Percentiles rank a stretch among this genome's conserved stretches.
phyloP scores from a whole-genome alignment of 2,329 filamentous ascomycete species.

The Pestalotiopsis fici region DNA sequence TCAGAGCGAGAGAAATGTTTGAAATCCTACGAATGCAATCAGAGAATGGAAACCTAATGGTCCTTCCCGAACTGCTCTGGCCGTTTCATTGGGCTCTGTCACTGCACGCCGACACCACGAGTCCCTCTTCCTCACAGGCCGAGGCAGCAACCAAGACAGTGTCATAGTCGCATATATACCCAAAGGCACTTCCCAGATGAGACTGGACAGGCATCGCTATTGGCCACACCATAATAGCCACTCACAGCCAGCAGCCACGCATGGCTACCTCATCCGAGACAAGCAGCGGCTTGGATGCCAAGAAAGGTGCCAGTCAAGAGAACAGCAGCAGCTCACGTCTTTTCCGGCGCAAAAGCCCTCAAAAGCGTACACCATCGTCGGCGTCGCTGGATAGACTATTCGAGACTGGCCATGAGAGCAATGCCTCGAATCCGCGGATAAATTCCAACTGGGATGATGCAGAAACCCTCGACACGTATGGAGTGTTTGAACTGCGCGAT shows the following conservation, averaged over 20 bases:
- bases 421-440: conserved; percentile 12
- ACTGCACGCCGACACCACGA: background rate
- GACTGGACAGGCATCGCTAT: background rate
- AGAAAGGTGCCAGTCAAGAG: background rate
- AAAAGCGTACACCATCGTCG: conserved; percentile 20
- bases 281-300: background rate
- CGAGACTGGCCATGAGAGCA: conserved; percentile 22
- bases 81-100: background rate
- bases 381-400: conserved; percentile 28
- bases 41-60: too few relatives aligned
- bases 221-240: background rate
- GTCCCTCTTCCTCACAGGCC: background rate
- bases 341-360: conserved; percentile 20
- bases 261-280: background rate
- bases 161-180: background rate
- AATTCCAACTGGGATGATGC: conserved; percentile 23
- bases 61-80: background rate
- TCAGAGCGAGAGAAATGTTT: background rate
- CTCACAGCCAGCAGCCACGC: background rate
- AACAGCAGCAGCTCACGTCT: conserved; percentile 12
- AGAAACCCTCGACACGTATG: conserved; percentile 38
- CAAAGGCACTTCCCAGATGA: conserved; percentile 6
- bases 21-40: background rate
- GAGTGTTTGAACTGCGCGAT: conserved; percentile 43
- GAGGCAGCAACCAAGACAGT: background rate